phyloP scores from a whole-genome alignment of 176 grass and related monocot species.

The Thinopyrum elongatum region DNA sequence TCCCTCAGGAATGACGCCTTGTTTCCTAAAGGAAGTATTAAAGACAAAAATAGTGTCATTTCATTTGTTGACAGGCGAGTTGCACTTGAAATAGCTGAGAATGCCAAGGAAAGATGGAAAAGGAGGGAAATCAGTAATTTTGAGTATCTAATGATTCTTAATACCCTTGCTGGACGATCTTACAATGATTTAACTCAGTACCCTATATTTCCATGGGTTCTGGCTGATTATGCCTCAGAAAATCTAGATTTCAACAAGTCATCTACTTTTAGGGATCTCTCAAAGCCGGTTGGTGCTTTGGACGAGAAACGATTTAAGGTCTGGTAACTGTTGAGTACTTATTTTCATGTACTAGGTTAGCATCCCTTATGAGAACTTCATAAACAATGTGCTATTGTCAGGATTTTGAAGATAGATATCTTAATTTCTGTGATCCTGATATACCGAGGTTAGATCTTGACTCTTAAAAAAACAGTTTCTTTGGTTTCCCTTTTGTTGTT shows the following conservation, averaged over 20 bases:
- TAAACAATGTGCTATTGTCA: slow-evolving; percentile 43
- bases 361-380: slow-evolving; percentile 20
- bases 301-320: slow-evolving; percentile 93
- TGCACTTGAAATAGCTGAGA: slow-evolving; percentile 88
- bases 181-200: slow-evolving; percentile 99
- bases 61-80: slow-evolving; percentile 84
- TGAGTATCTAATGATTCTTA: slow-evolving; percentile 94
- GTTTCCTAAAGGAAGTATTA: slow-evolving; percentile 81
- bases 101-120: slow-evolving; percentile 85
- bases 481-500: slow-evolving; percentile 15
- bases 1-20: slow-evolving; percentile 90
- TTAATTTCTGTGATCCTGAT: slow-evolving; percentile 93
- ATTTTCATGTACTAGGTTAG: slow-evolving; percentile 3
- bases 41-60: slow-evolving; percentile 82
- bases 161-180: slow-evolving; percentile 90
- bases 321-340: slow-evolving; percentile 9
- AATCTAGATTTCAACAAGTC: slow-evolving; percentile 96
- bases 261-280: slow-evolving; percentile 89
- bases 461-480: background rate
- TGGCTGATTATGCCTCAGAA: slow-evolving; percentile 90
- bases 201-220: slow-evolving; percentile 91
- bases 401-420: slow-evolving; percentile 97
- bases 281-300: slow-evolving; percentile 92
- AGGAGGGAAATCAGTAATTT: slow-evolving; percentile 97
- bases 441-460: slow-evolving; percentile 84